Evolutionary conservation across 2,329 filamentous ascomycete species (phyloP).

Genomic region (Aureobasidium sp.): DNA sequence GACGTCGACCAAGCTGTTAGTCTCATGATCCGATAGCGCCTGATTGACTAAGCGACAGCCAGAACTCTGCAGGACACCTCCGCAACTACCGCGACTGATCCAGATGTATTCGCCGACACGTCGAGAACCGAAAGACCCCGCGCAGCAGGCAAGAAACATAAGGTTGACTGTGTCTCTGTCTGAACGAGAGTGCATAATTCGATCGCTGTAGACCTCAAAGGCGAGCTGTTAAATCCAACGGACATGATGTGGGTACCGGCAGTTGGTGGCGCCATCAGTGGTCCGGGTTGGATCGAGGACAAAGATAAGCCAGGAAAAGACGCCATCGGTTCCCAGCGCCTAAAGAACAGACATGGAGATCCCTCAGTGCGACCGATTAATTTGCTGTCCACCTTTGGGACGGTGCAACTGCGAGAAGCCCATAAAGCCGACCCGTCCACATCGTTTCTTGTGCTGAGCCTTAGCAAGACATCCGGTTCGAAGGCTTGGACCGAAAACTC

Average conservation of each 20-base stretch:
- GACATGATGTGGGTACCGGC: background rate
- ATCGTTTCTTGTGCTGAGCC: no score
- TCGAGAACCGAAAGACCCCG: background rate
- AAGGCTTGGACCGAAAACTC: no score
- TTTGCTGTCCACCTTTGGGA: no score
- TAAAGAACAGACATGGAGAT: background rate
- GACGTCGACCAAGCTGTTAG: no score
- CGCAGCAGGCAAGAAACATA: no score
- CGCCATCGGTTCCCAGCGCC: background rate
- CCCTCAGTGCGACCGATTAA: background rate
- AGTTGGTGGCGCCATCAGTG: background rate
- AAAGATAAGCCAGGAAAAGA: background rate
- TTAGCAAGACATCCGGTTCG: no score
- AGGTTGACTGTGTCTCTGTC: no score
- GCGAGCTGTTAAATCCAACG: background rate
- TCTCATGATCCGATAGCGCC: no score
- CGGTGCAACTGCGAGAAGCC: no score
- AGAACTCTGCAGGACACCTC: background rate
- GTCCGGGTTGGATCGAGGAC: background rate
- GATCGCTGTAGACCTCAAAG: background rate
- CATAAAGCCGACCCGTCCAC: no score
- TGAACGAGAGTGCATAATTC: background rate
- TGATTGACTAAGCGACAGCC: no score
- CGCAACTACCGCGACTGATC: background rate
- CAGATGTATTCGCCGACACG: background rate